Evolutionary conservation across 2,329 filamentous ascomycete species (phyloP), one percentile per base, ranked within the genome.

Genomic region (Trichoderma sp.): DNA sequence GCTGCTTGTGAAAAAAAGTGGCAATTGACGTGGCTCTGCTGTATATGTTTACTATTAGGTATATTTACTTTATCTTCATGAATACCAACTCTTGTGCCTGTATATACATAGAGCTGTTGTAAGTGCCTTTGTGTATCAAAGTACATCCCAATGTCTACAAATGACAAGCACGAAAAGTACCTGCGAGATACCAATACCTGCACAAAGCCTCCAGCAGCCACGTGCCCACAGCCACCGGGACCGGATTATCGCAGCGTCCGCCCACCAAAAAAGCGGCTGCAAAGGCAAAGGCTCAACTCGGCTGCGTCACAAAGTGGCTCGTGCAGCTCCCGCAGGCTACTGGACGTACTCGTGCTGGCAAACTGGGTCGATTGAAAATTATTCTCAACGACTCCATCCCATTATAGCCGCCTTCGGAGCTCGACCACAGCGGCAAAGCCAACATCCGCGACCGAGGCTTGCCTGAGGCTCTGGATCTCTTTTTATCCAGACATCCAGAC

Each of bases 381-480:
- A 73, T 75, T 75, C 74, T 75, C 74, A 73, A 73, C 74, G 67
- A 72, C 67, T 72, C 73, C 73, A 69, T 70, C 58, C 71, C 74
- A 73, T 74, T 66, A 66, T 70, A 57, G 47, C 63, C 56, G 71
- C 61, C 66, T 63, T 65, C 71, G 71, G 71, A 75, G 71, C 74
- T 74, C 65, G 73, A 71, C 73, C 73, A 68, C 71, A 58, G 70
- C 66, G 71, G 67, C 69, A 71, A 57, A 56, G 32, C 57, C 28
- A 28, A 64, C 65, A 58, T 58, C 24, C 58, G 69, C 57, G 57
- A 64, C 53, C 62, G 70, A 72, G 70, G 64, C 70, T 69, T 53
- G 28, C 51, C 36, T 30, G 53, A 71, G 57, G 69, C 63, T 56
- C 30, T 56, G 24, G 32, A 62, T 34, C 7, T 18, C 43, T 4